A percentile compares a stretch with the other conserved stretches of the same genome.
Evolutionary conservation across 2,329 filamentous ascomycete genomes (phyloP).

Genomic region (Calonectria naviculata): DNA sequence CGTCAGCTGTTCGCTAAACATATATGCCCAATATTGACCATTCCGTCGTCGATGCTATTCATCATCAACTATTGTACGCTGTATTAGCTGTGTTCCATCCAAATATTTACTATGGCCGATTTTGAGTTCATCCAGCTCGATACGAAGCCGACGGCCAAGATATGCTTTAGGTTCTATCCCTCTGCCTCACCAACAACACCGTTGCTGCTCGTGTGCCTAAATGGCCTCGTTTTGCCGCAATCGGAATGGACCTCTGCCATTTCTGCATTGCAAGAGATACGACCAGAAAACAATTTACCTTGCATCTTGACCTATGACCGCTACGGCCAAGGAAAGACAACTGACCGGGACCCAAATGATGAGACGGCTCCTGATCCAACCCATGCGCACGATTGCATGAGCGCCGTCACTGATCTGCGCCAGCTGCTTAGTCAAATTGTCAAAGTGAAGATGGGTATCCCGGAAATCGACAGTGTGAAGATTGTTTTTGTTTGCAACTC

Average conservation of each 20-base stretch:
- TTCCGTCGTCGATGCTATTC: background rate
- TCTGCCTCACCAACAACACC: background rate
- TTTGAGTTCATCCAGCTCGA: conserved; percentile 22
- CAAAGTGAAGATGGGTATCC: background rate
- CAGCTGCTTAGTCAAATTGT: conserved; percentile 25
- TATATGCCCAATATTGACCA: background rate
- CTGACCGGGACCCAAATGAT: conserved; percentile 59
- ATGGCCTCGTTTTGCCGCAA: conserved; percentile 36
- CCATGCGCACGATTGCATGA: conserved; percentile 60
- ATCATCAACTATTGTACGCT: no score
- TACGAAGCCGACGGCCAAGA: conserved; percentile 29
- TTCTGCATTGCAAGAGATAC: background rate
- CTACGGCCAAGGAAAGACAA: conserved; percentile 63
- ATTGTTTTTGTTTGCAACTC: conserved; percentile 35
- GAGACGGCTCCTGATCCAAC: conserved; percentile 43
- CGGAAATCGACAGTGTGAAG: background rate
- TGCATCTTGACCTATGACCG: conserved; percentile 67
- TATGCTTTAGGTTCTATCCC: conserved; percentile 30
- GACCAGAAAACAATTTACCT: conserved; percentile 31
- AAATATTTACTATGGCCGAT: background rate
- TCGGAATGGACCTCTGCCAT: conserved; percentile 27
- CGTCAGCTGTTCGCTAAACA: background rate
- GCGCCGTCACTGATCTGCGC: conserved; percentile 41
- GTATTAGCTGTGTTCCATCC: background rate
- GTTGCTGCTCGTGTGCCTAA: conserved; percentile 35